A percentile compares a stretch with the other conserved stretches of the same genome.
Conservation (phyloP, 208 protist species). For the Spongospora subterranea region DNA sequence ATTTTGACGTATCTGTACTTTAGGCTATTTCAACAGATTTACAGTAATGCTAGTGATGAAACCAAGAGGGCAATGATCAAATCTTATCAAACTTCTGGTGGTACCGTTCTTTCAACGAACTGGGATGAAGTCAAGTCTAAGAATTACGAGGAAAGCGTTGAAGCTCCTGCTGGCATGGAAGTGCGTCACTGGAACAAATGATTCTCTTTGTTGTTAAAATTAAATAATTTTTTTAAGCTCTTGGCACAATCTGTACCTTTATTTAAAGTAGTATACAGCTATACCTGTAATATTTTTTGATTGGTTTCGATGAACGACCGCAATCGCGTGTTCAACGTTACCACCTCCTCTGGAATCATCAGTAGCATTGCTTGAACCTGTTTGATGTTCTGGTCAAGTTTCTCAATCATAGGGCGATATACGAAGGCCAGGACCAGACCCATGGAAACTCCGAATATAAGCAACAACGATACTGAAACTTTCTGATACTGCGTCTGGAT, state of each 20-base stretch:
- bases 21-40: constrained; percentile 76
- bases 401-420: constrained; percentile 12
- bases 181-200: constrained; percentile 24
- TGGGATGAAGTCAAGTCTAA: constrained; percentile 78
- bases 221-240: too few relatives aligned
- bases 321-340: background rate
- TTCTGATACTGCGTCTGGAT: background rate
- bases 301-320: background rate
- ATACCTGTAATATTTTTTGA: background rate
- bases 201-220: too few relatives aligned
- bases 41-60: constrained; percentile 71
- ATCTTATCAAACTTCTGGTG: constrained; percentile 72
- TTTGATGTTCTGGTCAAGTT: background rate
- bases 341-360: constrained; percentile 4
- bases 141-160: constrained; percentile 64
- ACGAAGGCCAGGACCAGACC: background rate
- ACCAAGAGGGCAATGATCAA: constrained; percentile 79
- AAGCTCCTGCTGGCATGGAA: constrained; percentile 50
- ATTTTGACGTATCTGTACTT: background rate
- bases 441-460: background rate
- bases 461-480: background rate
- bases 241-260: too few relatives aligned
- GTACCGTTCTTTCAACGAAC: constrained; percentile 80
- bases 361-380: constrained; percentile 17
- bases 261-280: too few relatives aligned